Evolutionary conservation across 257 asterid genomes (phyloP), one percentile per base, ranked within the genome.

Genomic region (Avicennia marina): DNA sequence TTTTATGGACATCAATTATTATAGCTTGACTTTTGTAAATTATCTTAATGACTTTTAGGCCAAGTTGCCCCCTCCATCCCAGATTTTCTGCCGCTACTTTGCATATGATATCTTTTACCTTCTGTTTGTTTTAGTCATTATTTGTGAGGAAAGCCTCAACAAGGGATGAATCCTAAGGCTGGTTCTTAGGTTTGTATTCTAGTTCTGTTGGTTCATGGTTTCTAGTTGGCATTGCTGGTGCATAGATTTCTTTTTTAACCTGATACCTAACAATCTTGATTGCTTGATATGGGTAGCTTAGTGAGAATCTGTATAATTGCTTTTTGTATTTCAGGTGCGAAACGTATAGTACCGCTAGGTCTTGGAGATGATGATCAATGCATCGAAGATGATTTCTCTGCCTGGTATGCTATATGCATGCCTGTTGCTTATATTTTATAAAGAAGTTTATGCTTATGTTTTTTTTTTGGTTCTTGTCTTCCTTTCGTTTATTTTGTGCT

Each of bases 281-380:
- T 60, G 7, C 10, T 32, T 33, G 31, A 47, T 40, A 51, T 25
- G 17, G 10, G 15, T 29, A 33, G 27, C 62, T 19, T 42, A 13
- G 67, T 15, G 31, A 34, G 26, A 12, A 38, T 20, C 43, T 64
- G 25, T 19, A 51, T 32, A 21, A 56, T 56, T 56, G 57, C 22
- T 41, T 56, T 56, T 26, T 39, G 38, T 26, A 26, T 63, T 24
- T 56, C 72, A 84, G 94, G 89, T 76, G 94, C 83, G 56, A 84
- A 74, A 29, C 78, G 78, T 53, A 44, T 84, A 64, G 75, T 79
- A 55, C 74, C 81, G 13, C 25, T 81, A 16, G 94, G 94, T 43
- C 87, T 84, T 56, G 94, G 94, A 20, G 94, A 84, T 53, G 89
- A 84, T 68, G 94, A 84, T 75, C 94, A 84, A 69, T 81, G 94